phyloP scores from a whole-genome alignment of 2,329 filamentous ascomycete species.

The Talaromyces islandicus region DNA sequence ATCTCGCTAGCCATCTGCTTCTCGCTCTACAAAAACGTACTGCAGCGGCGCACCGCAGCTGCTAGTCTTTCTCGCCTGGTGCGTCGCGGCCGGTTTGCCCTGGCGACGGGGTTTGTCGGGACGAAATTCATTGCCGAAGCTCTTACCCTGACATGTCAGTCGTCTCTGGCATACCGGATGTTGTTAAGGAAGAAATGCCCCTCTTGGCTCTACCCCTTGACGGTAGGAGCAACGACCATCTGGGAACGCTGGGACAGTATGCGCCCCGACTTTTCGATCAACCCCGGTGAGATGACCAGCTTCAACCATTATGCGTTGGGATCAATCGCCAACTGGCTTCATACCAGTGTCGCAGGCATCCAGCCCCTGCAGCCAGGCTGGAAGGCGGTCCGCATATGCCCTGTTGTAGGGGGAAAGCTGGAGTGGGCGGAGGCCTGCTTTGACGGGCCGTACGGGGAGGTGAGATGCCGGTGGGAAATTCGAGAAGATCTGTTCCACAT shows the following conservation, averaged over 20 bases:
- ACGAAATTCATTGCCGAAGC: slow-evolving; percentile 25
- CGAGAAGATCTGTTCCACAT: no score
- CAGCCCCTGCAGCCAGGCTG: slow-evolving; percentile 24
- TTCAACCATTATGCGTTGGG: slow-evolving; percentile 41
- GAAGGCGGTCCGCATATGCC: slow-evolving; percentile 14
- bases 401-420: not conserved
- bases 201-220: slow-evolving; percentile 36
- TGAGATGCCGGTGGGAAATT: not conserved
- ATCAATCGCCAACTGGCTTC: slow-evolving; percentile 34
- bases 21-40: not conserved
- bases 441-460: not conserved
- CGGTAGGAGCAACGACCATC: slow-evolving; percentile 33
- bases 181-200: slow-evolving; percentile 30
- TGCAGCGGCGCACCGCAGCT: not conserved
- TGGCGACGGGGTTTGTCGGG: slow-evolving; percentile 32
- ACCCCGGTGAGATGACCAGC: slow-evolving; percentile 37
- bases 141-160: slow-evolving; percentile 17
- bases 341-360: slow-evolving; percentile 29
- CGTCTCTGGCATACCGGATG: slow-evolving; percentile 34
- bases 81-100: slow-evolving; percentile 19
- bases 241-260: slow-evolving; percentile 37
- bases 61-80: no score
- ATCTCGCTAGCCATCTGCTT: slow-evolving; percentile 7
- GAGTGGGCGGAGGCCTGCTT: not conserved
- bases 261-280: slow-evolving; percentile 31